phyloP scores from a whole-genome alignment of 177 flowering plant genomes.

The Tripterygium wilfordii region DNA sequence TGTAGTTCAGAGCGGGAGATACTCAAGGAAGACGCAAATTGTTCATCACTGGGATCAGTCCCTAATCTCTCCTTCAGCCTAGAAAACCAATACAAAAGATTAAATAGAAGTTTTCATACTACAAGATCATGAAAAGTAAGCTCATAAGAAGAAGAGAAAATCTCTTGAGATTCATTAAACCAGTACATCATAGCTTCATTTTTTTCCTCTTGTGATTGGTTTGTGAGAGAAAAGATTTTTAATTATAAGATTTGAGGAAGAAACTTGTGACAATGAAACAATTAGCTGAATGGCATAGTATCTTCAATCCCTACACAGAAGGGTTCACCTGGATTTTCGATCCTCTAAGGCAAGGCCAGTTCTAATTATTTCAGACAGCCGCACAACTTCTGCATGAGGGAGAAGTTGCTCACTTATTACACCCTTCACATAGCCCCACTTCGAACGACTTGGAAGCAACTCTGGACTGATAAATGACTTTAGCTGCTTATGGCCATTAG shows the following conservation, averaged over 20 bases:
- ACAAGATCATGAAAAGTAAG: no score
- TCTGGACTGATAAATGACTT: conserved; percentile 48
- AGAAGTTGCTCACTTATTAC: conserved; percentile 61
- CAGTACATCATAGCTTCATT: no score
- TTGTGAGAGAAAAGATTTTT: no score
- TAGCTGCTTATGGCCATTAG: conserved; percentile 24
- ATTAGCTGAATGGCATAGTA: no score
- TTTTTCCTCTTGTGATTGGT: no score
- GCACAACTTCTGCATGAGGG: conserved; percentile 76
- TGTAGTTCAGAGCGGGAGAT: conserved; percentile 63
- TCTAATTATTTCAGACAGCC: conserved; percentile 65
- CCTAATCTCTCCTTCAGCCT: conserved; percentile 80
- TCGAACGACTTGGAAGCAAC: conserved; percentile 46
- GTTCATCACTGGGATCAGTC: conserved; percentile 81
- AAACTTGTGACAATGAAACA: no score
- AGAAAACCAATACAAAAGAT: no score
- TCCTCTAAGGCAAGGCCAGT: conserved; percentile 71
- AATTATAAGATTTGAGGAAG: no score
- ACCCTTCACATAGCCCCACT: conserved; percentile 81
- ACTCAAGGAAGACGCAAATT: conserved; percentile 71
- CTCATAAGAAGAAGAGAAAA: no score
- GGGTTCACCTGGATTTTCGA: conserved; percentile 67
- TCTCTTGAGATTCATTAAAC: no score
- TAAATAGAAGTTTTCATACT: no score
- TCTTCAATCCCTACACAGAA: no score